Base-by-base conservation (phyloP, 495 filamentous ascomycete genomes). In the Penicillium lividum region DNA sequence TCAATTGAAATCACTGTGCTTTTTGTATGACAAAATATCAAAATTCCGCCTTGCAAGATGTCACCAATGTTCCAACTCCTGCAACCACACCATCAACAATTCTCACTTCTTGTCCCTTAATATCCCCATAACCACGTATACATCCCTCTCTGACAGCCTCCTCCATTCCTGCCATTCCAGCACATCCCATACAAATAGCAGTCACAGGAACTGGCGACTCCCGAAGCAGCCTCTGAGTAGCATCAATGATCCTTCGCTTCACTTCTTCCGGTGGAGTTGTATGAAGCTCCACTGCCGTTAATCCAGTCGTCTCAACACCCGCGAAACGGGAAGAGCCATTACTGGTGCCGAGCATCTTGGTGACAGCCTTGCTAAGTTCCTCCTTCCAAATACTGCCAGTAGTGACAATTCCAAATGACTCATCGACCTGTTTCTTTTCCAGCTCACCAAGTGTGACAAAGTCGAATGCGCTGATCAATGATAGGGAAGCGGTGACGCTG, bases 111-210 rank as follows among this genome's bases (percentile, higher is more conserved):
- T 61, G 68, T 0, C 89, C 91, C 48, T 81, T 75, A 13, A 78
- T 71, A 44, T 80, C 73, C 13, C 89, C 90, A 59, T 86, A 84
- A 18, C 79, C 78, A 54, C 86, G 82, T 29, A 82, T 67, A 44
- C 89, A 89, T 3, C 86, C 88, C 38, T 82, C 81, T 51, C 88
- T 80, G 45, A 97, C 91, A 50, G 89, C 87, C 55, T 86, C 81
- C 54, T 93, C 89, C 77, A 98, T 82, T 11, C 93, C 94, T 25
- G 85, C 87, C 94, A 97, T 96, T 5, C 94, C 93, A 42, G 92
- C 93, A 75, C 93, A 96, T 56, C 90, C 85, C 58, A 88, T 82
- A 29, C 82, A 81, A 0, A 93, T 86, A 13, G 74, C 78, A 27
- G 73, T 68, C 1, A 82, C 75, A 27, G 66, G 65, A 38, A 58